Conservation (phyloP, 2,329 filamentous ascomycete species). For the Verticillium klebahnii region DNA sequence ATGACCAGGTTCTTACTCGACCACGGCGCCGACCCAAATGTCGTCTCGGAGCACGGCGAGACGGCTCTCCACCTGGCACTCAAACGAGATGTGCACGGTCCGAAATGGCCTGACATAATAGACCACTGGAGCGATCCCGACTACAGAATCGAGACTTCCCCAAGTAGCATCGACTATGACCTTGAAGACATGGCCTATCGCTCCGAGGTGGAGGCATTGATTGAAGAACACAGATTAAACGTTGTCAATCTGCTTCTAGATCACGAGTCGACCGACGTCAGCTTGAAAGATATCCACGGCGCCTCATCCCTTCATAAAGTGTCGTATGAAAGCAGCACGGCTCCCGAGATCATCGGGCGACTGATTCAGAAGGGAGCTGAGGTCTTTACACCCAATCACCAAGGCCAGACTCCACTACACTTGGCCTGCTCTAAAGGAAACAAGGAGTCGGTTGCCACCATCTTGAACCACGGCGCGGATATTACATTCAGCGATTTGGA, state of each 20-base stretch:
- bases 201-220: not conserved
- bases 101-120: not conserved
- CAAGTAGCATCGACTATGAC: not conserved
- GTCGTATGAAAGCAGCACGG: not conserved
- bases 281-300: not conserved
- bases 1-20: not conserved
- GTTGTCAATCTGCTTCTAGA: not conserved
- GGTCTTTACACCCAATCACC: not conserved
- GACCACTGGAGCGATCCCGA: not conserved
- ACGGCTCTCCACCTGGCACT: not conserved
- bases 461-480: not conserved
- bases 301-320: not conserved
- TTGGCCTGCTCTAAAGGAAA: not conserved
- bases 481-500: not conserved
- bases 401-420: not conserved
- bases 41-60: not conserved
- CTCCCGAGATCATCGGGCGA: not conserved
- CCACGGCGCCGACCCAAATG: not conserved
- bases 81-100: not conserved
- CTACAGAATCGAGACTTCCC: not conserved
- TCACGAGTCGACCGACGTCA: not conserved
- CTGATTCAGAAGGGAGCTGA: not conserved
- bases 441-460: not conserved
- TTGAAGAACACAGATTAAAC: not conserved
- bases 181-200: not conserved